phyloP scores from a whole-genome alignment of 2,329 filamentous ascomycete genomes.

The Stemphylium lycopersici region DNA sequence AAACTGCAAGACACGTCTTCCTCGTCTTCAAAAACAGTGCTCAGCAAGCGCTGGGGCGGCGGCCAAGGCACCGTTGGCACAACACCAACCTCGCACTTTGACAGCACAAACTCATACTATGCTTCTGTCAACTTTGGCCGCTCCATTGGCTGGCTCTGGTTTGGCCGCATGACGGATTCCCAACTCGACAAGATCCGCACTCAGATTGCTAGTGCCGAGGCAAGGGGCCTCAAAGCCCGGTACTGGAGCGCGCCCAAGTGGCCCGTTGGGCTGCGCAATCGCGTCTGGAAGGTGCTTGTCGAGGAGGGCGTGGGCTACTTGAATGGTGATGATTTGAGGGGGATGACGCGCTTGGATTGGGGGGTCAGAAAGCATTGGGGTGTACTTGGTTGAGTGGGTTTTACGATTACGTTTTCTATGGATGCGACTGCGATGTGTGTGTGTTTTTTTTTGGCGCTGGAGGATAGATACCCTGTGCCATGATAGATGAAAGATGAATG shows the following conservation, averaged over 20 bases:
- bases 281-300: slow-evolving; percentile 61
- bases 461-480: too few species aligned
- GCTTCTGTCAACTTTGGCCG: slow-evolving; percentile 64
- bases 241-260: slow-evolving; percentile 65
- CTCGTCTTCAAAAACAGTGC: not conserved
- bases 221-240: slow-evolving; percentile 59
- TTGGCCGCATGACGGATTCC: slow-evolving; percentile 53
- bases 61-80: slow-evolving; percentile 57
- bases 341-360: slow-evolving; percentile 58
- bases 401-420: not conserved
- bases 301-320: slow-evolving; percentile 62
- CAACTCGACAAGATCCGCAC: slow-evolving; percentile 57
- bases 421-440: too few species aligned
- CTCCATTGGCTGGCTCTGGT: slow-evolving; percentile 60
- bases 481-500: too few species aligned
- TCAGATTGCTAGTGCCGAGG: slow-evolving; percentile 60
- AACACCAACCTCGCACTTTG: slow-evolving; percentile 43
- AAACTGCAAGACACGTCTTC: slow-evolving; percentile 41
- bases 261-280: slow-evolving; percentile 60
- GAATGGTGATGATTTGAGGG: slow-evolving; percentile 63
- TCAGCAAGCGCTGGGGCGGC: not conserved
- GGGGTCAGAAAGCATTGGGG: slow-evolving; percentile 35
- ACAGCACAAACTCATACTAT: slow-evolving; percentile 67
- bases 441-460: too few species aligned
- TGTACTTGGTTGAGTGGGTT: slow-evolving; percentile 23